Evolutionary conservation across 805 yeast species (phyloP).

Genomic region (Ogataea thermomethanolica): DNA sequence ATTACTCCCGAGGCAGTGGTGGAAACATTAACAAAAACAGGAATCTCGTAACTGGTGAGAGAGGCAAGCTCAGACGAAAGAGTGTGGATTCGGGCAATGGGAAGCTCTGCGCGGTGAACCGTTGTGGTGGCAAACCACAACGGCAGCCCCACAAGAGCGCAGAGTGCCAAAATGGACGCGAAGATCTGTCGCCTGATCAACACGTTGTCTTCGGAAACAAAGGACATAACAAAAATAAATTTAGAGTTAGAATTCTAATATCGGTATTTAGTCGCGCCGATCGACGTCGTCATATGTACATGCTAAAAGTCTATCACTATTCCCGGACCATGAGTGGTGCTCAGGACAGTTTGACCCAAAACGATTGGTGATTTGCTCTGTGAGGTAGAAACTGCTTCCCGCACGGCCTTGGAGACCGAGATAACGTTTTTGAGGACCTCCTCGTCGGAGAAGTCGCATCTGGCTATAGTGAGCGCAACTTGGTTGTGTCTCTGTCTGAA

Average conservation of each 20-base stretch:
- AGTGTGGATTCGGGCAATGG: slow-evolving; percentile 39
- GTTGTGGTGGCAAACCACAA: slow-evolving; percentile 59
- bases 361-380: slow-evolving; percentile 65
- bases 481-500: slow-evolving; percentile 70
- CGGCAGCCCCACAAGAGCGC: slow-evolving; percentile 49
- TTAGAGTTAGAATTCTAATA: not conserved
- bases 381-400: slow-evolving; percentile 48
- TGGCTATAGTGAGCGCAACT: slow-evolving; percentile 69
- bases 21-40: slow-evolving; percentile 40
- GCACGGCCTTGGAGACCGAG: slow-evolving; percentile 62
- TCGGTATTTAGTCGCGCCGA: slow-evolving; percentile 5
- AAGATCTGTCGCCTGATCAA: slow-evolving; percentile 22
- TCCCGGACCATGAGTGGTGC: slow-evolving; percentile 78
- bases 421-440: slow-evolving; percentile 70
- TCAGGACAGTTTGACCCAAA: slow-evolving; percentile 64
- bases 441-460: slow-evolving; percentile 71
- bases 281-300: slow-evolving; percentile 5
- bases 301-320: slow-evolving; percentile 54
- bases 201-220: slow-evolving; percentile 7
- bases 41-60: slow-evolving; percentile 36
- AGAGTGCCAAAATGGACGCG: slow-evolving; percentile 25
- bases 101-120: slow-evolving; percentile 60
- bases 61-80: slow-evolving; percentile 19
- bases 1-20: slow-evolving; percentile 32
- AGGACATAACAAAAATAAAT: not conserved